phyloP scores from a whole-genome alignment of 2,329 filamentous ascomycete genomes.

The Neonectria coccinea region DNA sequence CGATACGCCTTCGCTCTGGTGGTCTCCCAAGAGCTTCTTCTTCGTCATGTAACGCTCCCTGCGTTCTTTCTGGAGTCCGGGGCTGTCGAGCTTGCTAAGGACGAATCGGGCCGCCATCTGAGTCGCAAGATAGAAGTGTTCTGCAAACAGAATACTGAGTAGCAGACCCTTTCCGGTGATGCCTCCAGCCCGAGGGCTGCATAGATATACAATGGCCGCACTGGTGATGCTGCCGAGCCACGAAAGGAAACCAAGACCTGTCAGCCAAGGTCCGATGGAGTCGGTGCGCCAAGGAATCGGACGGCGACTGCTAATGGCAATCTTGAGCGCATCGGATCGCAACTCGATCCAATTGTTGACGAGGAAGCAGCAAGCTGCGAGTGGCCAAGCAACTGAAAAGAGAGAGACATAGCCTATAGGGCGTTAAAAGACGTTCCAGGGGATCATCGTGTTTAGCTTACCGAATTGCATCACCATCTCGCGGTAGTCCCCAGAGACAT shows the following conservation, averaged over 20 bases:
- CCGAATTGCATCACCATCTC: conserved; percentile 91
- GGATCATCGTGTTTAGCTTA: conserved; percentile 47
- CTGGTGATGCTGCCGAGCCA: conserved; percentile 94
- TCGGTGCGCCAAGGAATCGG: conserved; percentile 92
- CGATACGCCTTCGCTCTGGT: conserved; percentile 68
- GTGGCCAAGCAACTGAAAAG: conserved; percentile 93
- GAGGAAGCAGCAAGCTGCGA: conserved; percentile 90
- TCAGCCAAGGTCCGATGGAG: conserved; percentile 93
- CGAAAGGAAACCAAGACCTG: conserved; percentile 86
- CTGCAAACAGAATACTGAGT: conserved; percentile 83
- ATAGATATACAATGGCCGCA: conserved; percentile 89
- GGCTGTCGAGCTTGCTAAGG: conserved; percentile 84
- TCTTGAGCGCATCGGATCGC: conserved; percentile 93
- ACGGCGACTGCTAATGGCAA: conserved; percentile 87
- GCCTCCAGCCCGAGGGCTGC: conserved; percentile 75
- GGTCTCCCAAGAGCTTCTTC: conserved; percentile 82
- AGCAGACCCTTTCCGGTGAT: conserved; percentile 86
- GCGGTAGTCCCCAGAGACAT: conserved; percentile 89
- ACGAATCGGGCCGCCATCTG: conserved; percentile 78
- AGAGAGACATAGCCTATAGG: conserved; percentile 81
- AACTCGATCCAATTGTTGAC: conserved; percentile 97
- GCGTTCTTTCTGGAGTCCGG: conserved; percentile 86
- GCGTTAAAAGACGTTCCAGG: conserved; percentile 16
- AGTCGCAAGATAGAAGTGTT: conserved; percentile 88
- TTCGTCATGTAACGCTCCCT: conserved; percentile 84